Conservation (phyloP, 495 filamentous ascomycete genomes). For the Halenospora varia region DNA sequence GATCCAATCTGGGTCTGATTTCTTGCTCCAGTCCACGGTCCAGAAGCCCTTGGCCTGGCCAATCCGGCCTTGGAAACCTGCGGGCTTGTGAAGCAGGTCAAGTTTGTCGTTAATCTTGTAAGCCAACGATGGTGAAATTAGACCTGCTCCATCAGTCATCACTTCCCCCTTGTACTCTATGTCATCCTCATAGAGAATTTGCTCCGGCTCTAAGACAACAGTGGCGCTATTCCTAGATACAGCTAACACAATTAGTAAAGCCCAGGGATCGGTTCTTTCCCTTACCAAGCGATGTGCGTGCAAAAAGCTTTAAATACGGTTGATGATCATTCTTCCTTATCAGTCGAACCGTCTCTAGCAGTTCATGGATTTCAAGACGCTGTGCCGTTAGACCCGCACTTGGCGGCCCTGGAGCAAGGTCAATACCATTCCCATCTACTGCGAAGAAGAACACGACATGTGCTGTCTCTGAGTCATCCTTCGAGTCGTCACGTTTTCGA, state of each 20-base stretch:
- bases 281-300: constrained; percentile 32
- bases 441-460: constrained; percentile 53
- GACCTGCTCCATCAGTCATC: constrained; percentile 82
- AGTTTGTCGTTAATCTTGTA: constrained; percentile 53
- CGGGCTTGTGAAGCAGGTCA: constrained; percentile 58
- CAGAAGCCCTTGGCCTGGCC: constrained; percentile 87
- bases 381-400: constrained; percentile 20
- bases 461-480: constrained; percentile 14
- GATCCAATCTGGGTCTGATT: constrained; percentile 54
- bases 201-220: constrained; percentile 35
- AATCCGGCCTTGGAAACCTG: constrained; percentile 76
- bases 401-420: background rate
- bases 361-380: constrained; percentile 34
- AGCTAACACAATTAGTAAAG: constrained; percentile 12
- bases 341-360: constrained; percentile 52
- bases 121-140: constrained; percentile 64
- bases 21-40: constrained; percentile 53
- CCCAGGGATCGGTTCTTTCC: constrained; percentile 31
- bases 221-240: constrained; percentile 46
- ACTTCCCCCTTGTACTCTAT: constrained; percentile 31
- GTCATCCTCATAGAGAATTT: constrained; percentile 37
- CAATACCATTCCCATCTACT: constrained; percentile 34
- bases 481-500: constrained; percentile 9
- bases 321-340: constrained; percentile 35
- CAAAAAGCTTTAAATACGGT: constrained; percentile 49